A percentile compares a stretch with the other conserved stretches of the same genome.
Conservation (phyloP, 495 filamentous ascomycete species). For the Baudoinia panamericana region DNA sequence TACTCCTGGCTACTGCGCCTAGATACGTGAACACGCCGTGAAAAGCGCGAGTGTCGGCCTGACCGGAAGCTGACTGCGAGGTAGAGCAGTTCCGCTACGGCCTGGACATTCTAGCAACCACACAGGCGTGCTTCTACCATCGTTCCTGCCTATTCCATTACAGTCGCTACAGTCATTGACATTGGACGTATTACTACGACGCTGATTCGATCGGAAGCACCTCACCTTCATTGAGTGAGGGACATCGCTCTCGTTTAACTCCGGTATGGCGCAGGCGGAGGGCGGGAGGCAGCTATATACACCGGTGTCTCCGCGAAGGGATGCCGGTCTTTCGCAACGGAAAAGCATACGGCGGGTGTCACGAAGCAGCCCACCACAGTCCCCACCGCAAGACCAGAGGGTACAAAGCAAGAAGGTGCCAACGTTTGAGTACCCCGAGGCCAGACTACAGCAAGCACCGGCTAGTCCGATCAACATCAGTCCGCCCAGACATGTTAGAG, state of each 20-base stretch:
- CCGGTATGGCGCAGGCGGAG: slow-evolving; percentile 7
- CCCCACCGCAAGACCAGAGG: background rate
- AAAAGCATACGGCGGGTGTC: background rate
- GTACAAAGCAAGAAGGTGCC: background rate
- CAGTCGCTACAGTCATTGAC: background rate
- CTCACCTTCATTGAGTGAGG: too few species aligned
- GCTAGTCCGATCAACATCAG: slow-evolving; percentile 12
- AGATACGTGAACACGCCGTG: too few species aligned
- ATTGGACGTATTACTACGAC: too few species aligned
- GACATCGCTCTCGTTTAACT: slow-evolving; percentile 4
- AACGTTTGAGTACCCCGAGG: background rate
- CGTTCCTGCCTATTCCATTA: too few species aligned
- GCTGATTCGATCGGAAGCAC: too few species aligned
- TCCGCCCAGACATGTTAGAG: slow-evolving; percentile 6
- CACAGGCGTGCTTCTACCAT: too few species aligned
- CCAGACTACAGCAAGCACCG: slow-evolving; percentile 12
- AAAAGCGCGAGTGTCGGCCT: too few species aligned
- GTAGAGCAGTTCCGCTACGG: too few species aligned
- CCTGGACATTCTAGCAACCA: too few species aligned
- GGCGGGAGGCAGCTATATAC: background rate
- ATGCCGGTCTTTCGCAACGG: background rate
- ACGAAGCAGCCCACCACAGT: background rate
- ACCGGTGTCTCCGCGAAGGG: background rate
- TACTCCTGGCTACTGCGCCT: too few species aligned
- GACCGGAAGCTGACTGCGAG: too few species aligned